Base-by-base conservation (phyloP, 2,329 filamentous ascomycete species). In the Chalaropsis ovoidea region DNA sequence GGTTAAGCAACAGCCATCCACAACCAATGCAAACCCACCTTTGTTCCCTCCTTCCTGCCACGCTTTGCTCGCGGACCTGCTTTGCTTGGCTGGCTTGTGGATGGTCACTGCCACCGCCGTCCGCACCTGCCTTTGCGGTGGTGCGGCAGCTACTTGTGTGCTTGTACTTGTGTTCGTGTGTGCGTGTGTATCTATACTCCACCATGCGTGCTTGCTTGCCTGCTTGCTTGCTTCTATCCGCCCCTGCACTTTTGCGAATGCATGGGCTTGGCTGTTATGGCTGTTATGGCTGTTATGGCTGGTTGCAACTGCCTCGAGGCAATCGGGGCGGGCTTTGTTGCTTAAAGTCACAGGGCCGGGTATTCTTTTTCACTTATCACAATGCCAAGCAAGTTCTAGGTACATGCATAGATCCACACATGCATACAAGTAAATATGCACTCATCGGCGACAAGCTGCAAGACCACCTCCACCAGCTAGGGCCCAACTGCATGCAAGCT, bases 101-200 rank as follows among this genome's bases (percentile, higher is more conserved):
- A 35, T 17, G 52, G 52, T n/a, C 52, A 56, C 52, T 56, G 52
- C 52, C 52, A 56, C 52, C 52, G 27, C 52, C 24, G 24, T 15
- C 52, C 52, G 52, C 52, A 31, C 52, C 24, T 56, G 24, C 52
- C 52, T 56, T 35, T 56, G 52, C 52, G 52, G 52, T 56, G 52
- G 22, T 27, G 49, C 13, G 27, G 22, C 11, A 31, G 52, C 22
- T 22, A 19, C 49, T 7, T 56, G 24, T 56, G 15, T 31, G 22
- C 49, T 7, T 56, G 24, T 56, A 8, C 17, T 8, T n/a, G 42
- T 43, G 42, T 43, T 8, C 41, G 13, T 43, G 42, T 43, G 42
- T 43, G 13, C 13, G 13, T 43, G 42, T 43, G 42, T 43, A 13
- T 17, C 42, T 43, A n/a, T 13, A 31, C 31, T 31, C 2, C 31